A percentile compares a stretch with the other conserved stretches of the same genome.
These are phyloP conservation scores for Coemansia javaensis DNA, from an alignment of 192 early-diverging fungal species.

Conservation along the genomic window DNA sequence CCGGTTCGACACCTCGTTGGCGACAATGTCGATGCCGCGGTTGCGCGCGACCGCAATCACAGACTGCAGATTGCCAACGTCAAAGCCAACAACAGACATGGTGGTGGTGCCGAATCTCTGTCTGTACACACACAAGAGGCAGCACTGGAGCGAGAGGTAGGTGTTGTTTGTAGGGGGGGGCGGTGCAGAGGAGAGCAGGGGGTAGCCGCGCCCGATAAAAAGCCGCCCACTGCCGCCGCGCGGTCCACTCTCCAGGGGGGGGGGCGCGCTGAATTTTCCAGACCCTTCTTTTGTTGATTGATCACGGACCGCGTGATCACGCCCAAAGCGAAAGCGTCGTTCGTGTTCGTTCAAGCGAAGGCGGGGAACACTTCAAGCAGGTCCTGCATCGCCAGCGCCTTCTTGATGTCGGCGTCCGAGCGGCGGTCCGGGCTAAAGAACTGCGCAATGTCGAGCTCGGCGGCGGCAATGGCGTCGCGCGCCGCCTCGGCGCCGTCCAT, in stretches of 20 bases:
- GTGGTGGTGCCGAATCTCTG: neutral
- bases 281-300: too few species aligned
- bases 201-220: too few species aligned
- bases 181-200: too few species aligned
- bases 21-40: constrained; percentile 96
- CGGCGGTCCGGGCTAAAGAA: constrained; percentile 29
- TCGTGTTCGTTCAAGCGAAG: constrained; percentile 12
- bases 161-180: too few species aligned
- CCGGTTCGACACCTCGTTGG: constrained; percentile 95
- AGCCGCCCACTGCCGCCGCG: too few species aligned
- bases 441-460: constrained; percentile 37
- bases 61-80: constrained; percentile 94
- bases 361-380: constrained; percentile 29
- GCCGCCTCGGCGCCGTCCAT: constrained; percentile 21
- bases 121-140: too few species aligned
- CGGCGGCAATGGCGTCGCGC: constrained; percentile 24
- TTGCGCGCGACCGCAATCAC: constrained; percentile 96
- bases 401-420: constrained; percentile 23
- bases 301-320: too few species aligned
- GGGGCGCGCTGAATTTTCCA: too few species aligned
- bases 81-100: constrained; percentile 75
- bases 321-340: too few species aligned
- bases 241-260: too few species aligned
- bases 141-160: too few species aligned
- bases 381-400: constrained; percentile 19